Evolutionary conservation across 495 filamentous ascomycete genomes (phyloP).

Genomic region (Hypoxylon rickii): DNA sequence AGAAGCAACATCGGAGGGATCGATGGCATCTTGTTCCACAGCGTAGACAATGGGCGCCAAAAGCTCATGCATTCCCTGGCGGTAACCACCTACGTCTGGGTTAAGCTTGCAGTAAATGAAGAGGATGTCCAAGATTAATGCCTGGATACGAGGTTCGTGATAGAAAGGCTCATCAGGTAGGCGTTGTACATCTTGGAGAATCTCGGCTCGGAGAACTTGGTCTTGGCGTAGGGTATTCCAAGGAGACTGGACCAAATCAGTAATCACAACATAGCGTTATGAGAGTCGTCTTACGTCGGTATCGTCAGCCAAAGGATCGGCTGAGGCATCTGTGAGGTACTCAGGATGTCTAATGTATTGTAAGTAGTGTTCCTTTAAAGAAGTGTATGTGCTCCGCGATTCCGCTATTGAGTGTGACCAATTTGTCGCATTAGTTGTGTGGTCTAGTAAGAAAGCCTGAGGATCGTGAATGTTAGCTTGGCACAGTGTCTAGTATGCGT

Average conservation of each 20-base stretch:
- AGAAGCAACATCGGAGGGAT: slow-evolving; percentile 31
- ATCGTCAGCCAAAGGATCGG: slow-evolving; percentile 88
- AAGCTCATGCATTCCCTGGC: slow-evolving; percentile 97
- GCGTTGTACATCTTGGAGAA: slow-evolving; percentile 92
- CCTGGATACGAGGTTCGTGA: slow-evolving; percentile 75
- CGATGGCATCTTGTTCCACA: slow-evolving; percentile 78
- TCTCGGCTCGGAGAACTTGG: slow-evolving; percentile 82
- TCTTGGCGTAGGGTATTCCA: slow-evolving; percentile 85
- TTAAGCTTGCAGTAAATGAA: slow-evolving; percentile 97
- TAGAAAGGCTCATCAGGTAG: slow-evolving; percentile 94
- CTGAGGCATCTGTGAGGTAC: slow-evolving; percentile 65
- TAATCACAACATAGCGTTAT: background rate
- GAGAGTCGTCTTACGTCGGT: slow-evolving; percentile 63
- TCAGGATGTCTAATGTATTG: slow-evolving; percentile 81
- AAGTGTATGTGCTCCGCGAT: slow-evolving; percentile 72
- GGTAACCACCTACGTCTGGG: slow-evolving; percentile 78
- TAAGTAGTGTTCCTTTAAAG: slow-evolving; percentile 73
- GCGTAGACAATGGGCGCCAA: slow-evolving; percentile 91
- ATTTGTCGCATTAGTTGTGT: slow-evolving; percentile 63
- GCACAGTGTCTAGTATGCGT: too few species aligned
- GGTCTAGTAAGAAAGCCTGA: slow-evolving; percentile 82
- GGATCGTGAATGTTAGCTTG: too few species aligned
- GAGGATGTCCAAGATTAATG: slow-evolving; percentile 81
- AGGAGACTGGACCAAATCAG: slow-evolving; percentile 67
- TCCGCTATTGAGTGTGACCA: slow-evolving; percentile 72